Percentiles rank a stretch among this genome's conserved stretches.
These are phyloP conservation scores for Amanita jacksonii DNA, from an alignment of 768 basidiomycete genomes.

Conservation along the genomic window DNA sequence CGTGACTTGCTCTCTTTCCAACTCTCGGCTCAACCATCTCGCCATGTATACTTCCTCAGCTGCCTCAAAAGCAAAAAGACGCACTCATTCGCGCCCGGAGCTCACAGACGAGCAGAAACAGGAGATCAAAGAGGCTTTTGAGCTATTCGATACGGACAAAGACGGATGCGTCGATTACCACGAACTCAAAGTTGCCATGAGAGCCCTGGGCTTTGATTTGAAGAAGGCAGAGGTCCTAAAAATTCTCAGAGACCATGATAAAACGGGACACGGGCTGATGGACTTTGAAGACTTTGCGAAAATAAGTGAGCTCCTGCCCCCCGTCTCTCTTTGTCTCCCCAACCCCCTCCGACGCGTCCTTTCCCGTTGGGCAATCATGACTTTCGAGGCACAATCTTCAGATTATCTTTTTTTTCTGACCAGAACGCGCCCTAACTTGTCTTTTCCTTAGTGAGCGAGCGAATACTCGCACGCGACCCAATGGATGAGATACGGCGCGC, in stretches of 20 bases:
- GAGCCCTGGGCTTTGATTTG: slow-evolving; percentile 93
- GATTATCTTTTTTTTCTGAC: slow-evolving; percentile 11
- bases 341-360: slow-evolving; percentile 2
- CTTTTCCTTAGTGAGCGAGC: slow-evolving; percentile 69
- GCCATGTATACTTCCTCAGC: slow-evolving; percentile 53
- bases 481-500: slow-evolving; percentile 94
- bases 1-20: slow-evolving; percentile 6
- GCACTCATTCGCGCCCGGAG: slow-evolving; percentile 70
- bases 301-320: slow-evolving; percentile 60
- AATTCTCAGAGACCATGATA: slow-evolving; percentile 84
- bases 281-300: slow-evolving; percentile 90
- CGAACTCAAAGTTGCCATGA: slow-evolving; percentile 98
- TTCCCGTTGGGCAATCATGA: not conserved
- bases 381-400: not conserved
- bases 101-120: slow-evolving; percentile 85
- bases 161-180: slow-evolving; percentile 96
- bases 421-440: slow-evolving; percentile 2
- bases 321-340: not conserved
- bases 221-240: slow-evolving; percentile 99
- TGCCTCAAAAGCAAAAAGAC: slow-evolving; percentile 64
- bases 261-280: slow-evolving; percentile 75
- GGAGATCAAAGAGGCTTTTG: slow-evolving; percentile 98
- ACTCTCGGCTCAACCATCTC: slow-evolving; percentile 3
- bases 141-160: slow-evolving; percentile 98
- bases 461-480: slow-evolving; percentile 89